phyloP scores from a whole-genome alignment of 129 eudicot genomes.

The Arctium minus region DNA sequence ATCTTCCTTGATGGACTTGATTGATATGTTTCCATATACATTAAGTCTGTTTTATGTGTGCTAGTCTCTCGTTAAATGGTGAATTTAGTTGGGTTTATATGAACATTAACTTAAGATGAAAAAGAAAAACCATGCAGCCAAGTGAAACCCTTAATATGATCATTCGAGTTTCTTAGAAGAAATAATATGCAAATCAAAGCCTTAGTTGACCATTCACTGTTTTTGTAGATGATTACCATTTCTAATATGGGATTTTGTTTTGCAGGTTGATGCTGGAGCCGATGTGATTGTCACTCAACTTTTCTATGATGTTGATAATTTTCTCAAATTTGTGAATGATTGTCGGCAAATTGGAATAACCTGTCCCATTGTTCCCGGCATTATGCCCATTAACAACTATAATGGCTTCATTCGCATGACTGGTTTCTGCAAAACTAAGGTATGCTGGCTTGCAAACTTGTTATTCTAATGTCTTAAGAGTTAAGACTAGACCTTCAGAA shows the following conservation, averaged over 20 bases:
- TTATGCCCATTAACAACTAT: slow-evolving; percentile 97
- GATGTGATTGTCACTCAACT: slow-evolving; percentile 95
- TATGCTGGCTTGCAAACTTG: slow-evolving; percentile 14
- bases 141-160: neutral
- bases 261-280: slow-evolving; percentile 98
- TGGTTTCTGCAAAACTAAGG: slow-evolving; percentile 98
- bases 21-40: neutral
- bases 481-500: neutral
- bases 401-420: slow-evolving; percentile 94
- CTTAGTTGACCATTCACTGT: neutral
- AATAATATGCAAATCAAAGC: neutral
- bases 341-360: slow-evolving; percentile 94
- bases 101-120: neutral
- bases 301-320: slow-evolving; percentile 87
- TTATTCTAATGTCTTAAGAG: neutral
- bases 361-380: slow-evolving; percentile 98
- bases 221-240: neutral
- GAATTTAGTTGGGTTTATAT: neutral
- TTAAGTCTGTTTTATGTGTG: neutral
- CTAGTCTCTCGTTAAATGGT: neutral
- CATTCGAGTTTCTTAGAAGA: neutral
- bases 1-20: neutral
- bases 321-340: slow-evolving; percentile 88
- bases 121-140: neutral
- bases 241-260: neutral